Evolutionary conservation across 2,329 filamentous ascomycete genomes (phyloP).

Genomic region (Fusarium transvaalense): DNA sequence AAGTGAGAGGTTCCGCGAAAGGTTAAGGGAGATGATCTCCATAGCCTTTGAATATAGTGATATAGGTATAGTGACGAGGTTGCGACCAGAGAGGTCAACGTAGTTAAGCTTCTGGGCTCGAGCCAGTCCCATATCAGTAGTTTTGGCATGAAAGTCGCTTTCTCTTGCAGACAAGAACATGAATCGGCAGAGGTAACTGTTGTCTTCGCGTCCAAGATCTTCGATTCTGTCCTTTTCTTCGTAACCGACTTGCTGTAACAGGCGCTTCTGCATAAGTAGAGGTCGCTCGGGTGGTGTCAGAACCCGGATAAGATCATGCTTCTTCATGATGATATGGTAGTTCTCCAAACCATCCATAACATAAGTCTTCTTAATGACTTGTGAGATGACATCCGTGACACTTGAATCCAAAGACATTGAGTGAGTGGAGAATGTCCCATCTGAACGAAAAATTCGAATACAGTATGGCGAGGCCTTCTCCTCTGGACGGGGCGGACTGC

Average conservation of each 20-base stretch:
- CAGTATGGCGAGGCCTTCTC: conserved; percentile 85
- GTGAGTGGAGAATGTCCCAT: conserved; percentile 94
- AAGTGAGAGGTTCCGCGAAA: conserved; percentile 91
- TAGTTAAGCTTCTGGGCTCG: conserved; percentile 93
- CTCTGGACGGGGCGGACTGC: conserved; percentile 75
- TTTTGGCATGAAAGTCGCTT: conserved; percentile 77
- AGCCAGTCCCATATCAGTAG: conserved; percentile 82
- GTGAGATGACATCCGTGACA: conserved; percentile 87
- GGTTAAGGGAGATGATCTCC: conserved; percentile 94
- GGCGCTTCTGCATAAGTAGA: conserved; percentile 88
- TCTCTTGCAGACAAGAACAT: conserved; percentile 92
- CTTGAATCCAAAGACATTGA: conserved; percentile 86
- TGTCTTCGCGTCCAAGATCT: conserved; percentile 95
- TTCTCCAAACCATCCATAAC: conserved; percentile 91
- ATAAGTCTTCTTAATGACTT: conserved; percentile 94
- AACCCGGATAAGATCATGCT: conserved; percentile 89
- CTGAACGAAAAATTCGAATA: conserved; percentile 93
- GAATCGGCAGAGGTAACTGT: conserved; percentile 96
- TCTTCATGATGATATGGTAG: conserved; percentile 95
- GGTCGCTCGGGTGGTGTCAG: conserved; percentile 83
- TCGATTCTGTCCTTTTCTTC: conserved; percentile 87
- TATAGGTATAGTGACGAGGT: conserved; percentile 94
- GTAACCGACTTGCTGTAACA: conserved; percentile 93
- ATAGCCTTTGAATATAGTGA: conserved; percentile 89
- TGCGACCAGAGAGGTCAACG: conserved; percentile 89